Base-by-base conservation (phyloP, 805 yeast species). In the Blastobotrys mokoenaii region DNA sequence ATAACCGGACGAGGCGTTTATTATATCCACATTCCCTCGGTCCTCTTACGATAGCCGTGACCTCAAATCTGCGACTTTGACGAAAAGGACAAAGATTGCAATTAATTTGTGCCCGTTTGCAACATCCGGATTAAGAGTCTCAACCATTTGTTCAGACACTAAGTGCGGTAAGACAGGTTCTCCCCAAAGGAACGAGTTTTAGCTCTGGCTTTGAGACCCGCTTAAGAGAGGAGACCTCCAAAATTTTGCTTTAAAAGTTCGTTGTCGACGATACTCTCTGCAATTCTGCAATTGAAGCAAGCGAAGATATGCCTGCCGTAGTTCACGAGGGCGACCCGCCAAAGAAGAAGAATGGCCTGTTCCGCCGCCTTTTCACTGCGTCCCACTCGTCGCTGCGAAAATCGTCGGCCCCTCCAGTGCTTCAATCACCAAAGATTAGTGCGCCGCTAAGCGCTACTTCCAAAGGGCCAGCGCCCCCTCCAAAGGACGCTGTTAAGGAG, bases 341-440 rank as follows among this genome's bases (percentile, higher is more conserved):
- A 8, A 22, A 22, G 18, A 41, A 51, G 37, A 41, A 44, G 37
- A 22, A 33, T 10, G 45, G 51, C 18, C 27, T 51, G 11, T 47
- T 50, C 15, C 27, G 45, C 35, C 34, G 50, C 34, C 39, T 46
- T 30, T 46, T 50, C 36, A 44, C 44, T 7, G 18, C 47, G 12
- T 37, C 45, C 14, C 39, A 47, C 32, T 25, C 47, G 22, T 40
- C 46, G 37, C 29, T 44, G 14, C 35, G 46, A 31, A 32, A 33
- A 6, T 15, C 42, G 6, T n/a, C 12, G 38, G 12, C 6, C 16
- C 32, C 32, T 29, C 11, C 11, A 9, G 32, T 29, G 9, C 9
- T 12, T 29, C 35, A 32, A 12, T 22, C 27, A 8, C 27, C 27
- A 22, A 22, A 22, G 27, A 22, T 5, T 22, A 22, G 8, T 22